Evolutionary conservation across 441 rosid genomes (phyloP).

Genomic region (Populus hybrid): DNA sequence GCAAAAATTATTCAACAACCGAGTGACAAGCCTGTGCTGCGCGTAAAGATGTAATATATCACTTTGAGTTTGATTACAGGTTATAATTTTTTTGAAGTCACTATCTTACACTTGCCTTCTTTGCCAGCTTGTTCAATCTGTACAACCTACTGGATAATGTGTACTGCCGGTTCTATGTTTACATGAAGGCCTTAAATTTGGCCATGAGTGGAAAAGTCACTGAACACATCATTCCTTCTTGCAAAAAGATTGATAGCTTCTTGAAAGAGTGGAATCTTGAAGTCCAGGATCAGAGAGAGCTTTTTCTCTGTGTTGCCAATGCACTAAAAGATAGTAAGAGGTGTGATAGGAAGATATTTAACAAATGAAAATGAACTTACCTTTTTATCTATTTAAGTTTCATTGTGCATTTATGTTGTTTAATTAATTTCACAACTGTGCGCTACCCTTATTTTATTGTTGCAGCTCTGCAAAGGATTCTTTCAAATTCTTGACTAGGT

Average conservation of each 20-base stretch:
- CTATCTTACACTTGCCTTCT: slow-evolving; percentile 23
- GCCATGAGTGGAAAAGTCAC: slow-evolving; percentile 78
- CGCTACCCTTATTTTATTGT: slow-evolving; percentile 17
- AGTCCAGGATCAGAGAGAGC: slow-evolving; percentile 72
- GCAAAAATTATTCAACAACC: slow-evolving; percentile 80
- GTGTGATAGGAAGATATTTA: slow-evolving; percentile 27
- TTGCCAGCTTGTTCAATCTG: slow-evolving; percentile 88
- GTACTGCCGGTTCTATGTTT: slow-evolving; percentile 73
- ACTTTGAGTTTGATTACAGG: slow-evolving; percentile 1
- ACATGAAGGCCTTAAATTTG: slow-evolving; percentile 69
- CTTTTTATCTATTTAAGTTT: not conserved
- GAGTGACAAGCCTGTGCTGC: slow-evolving; percentile 79
- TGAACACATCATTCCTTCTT: slow-evolving; percentile 67
- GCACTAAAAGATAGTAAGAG: slow-evolving; percentile 77
- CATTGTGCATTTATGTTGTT: not conserved
- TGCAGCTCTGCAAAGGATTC: slow-evolving; percentile 74
- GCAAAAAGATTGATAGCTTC: slow-evolving; percentile 72
- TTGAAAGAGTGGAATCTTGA: slow-evolving; percentile 96
- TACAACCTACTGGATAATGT: slow-evolving; percentile 79
- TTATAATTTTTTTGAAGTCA: slow-evolving; percentile 4
- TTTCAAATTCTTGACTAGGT: slow-evolving; percentile 75
- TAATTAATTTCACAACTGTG: not conserved
- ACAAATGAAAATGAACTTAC: not conserved
- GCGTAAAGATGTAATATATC: slow-evolving; percentile 76
- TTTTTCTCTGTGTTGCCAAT: slow-evolving; percentile 71